Evolutionary conservation across 176 grass and related monocot species (phyloP).

Genomic region (Hordeum vulgare): MorexV3_pseudomolecules_assembly NC_058520.1:447294402-447294901

Average conservation of each 20-base stretch:
- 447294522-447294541: not conserved
- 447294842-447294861: not conserved
- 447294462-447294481: not conserved
- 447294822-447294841: not conserved
- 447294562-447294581: not conserved
- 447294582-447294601: not conserved
- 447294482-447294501: not conserved
- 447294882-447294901: constrained; percentile 64
- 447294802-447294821: not conserved
- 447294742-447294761: constrained; percentile 92
- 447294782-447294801: not conserved
- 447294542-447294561: not conserved
- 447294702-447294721: constrained; percentile 80
- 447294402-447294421: not conserved
- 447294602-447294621: not conserved
- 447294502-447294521: not conserved
- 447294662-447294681: constrained; percentile 89
- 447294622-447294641: constrained; percentile 85
- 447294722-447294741: constrained; percentile 84
- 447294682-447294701: constrained; percentile 93
- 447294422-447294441: not conserved
- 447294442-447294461: not conserved
- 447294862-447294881: not conserved
- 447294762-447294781: constrained; percentile 44
- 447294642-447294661: constrained; percentile 82